A percentile compares a stretch with the other conserved stretches of the same genome.
These are phyloP conservation scores for Asterophora parasitica DNA, from an alignment of 768 basidiomycete species.

Conservation along the genomic window DNA sequence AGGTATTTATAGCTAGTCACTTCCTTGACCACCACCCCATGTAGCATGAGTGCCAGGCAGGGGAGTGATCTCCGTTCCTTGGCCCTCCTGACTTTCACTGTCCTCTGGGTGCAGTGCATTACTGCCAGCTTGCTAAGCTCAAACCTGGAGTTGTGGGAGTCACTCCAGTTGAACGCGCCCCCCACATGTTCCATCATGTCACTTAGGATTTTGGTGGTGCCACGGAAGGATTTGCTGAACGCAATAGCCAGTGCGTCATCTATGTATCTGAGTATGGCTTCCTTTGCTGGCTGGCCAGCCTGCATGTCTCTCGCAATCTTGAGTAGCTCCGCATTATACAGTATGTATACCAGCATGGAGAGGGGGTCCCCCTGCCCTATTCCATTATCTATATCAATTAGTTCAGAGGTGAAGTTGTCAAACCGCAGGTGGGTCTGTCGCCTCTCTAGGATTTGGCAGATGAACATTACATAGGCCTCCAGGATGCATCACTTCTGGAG, in stretches of 20 bases:
- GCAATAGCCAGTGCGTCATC: too few relatives aligned
- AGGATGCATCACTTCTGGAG: slow-evolving; percentile 20
- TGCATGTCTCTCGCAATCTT: slow-evolving; percentile 8
- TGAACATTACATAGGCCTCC: slow-evolving; percentile 7
- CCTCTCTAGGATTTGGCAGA: slow-evolving; percentile 14
- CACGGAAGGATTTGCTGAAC: slow-evolving; percentile 4
- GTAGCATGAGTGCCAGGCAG: neutral
- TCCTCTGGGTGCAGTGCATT: neutral
- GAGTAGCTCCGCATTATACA: slow-evolving; percentile 20
- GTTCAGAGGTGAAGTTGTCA: slow-evolving; percentile 21
- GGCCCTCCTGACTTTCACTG: neutral
- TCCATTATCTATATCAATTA: slow-evolving; percentile 16
- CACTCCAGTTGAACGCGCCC: neutral
- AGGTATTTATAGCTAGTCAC: slow-evolving; percentile 21
- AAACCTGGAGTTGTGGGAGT: neutral
- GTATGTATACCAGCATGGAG: slow-evolving; percentile 16
- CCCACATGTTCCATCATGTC: slow-evolving; percentile 12
- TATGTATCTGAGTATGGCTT: too few relatives aligned
- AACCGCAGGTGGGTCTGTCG: slow-evolving; percentile 20
- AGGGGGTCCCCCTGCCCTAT: slow-evolving; percentile 19
- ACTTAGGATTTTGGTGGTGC: neutral
- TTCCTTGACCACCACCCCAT: slow-evolving; percentile 4
- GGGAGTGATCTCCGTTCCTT: neutral
- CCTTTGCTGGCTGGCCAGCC: too few relatives aligned
- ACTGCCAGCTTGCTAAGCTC: neutral